Evolutionary conservation across 768 basidiomycete species (phyloP), one percentile per base, ranked within the genome.

Genomic region (Flagelloscypha sp.): DNA sequence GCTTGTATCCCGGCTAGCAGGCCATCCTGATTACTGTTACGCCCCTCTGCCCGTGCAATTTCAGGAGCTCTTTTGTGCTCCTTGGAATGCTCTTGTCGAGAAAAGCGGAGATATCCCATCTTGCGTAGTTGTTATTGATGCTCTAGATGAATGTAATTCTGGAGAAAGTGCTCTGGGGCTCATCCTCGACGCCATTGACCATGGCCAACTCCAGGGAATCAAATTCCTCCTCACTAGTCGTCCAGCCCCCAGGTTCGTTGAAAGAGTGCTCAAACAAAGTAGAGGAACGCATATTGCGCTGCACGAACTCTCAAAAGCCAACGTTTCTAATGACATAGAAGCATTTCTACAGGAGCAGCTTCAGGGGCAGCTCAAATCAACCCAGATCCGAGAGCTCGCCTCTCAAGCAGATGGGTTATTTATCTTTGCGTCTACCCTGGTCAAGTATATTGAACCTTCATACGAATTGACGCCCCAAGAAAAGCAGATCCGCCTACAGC

Each of bases 181-280:
- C 16, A 17, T 38, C 13, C 13, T 38, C 2, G 9, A 7, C 9
- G 29, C 31, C 12, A 30, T 38, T 15, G n/a, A 38, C 18, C 30
- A 10, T 20, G 21, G 37, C 3, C 29, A 33, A 6, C 16, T 38
- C 6, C 11, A n/a, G 6, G 38, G 38, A 21, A 19, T 39, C 5
- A 39, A 39, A 15, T 39, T 39, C 24, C 30, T 39, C 17, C 15
- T 39, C n/a, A 39, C 38, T 5, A 39, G 38, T 30, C 38, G 32
- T 9, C 32, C 30, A 34, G 31, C 33, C n/a, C 38, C 30, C 16
- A 33, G 23, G 21, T 13, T 39, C 21, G 16, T 10, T 25, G 13
- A 33, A 6, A 12, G 24, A n/a, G n/a, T n/a, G n/a, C n/a, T n/a
- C n/a, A n/a, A n/a, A n/a, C n/a, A n/a, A n/a, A n/a, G n/a, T n/a